phyloP scores from a whole-genome alignment of 139 green algal genomes.

The Nannochloris sp. region DNA sequence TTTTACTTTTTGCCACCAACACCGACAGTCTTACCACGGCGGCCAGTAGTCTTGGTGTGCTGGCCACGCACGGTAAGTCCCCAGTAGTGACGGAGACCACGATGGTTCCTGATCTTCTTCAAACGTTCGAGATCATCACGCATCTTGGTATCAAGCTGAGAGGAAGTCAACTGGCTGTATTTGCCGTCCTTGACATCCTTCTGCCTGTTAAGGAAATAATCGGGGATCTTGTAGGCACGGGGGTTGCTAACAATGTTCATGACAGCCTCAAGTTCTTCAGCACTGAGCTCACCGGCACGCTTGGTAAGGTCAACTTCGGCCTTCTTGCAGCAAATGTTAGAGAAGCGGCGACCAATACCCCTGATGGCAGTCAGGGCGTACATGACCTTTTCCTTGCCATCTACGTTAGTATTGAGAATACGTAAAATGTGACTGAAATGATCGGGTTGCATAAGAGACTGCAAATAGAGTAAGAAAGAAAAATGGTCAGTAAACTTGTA shows the following conservation, averaged over 20 bases:
- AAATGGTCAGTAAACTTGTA: no score
- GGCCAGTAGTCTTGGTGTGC: constrained; percentile 99
- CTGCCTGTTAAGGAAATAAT: constrained; percentile 99
- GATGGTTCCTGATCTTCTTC: constrained; percentile 99
- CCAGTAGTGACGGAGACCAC: constrained; percentile 98
- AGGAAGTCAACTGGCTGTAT: constrained; percentile 80
- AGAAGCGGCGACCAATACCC: constrained; percentile 93
- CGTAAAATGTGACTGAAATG: constrained; percentile 99
- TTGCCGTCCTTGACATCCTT: constrained; percentile 93
- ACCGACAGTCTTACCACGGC: constrained; percentile 82
- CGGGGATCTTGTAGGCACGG: constrained; percentile 96
- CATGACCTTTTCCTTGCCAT: constrained; percentile 96
- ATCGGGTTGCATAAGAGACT: constrained; percentile 60
- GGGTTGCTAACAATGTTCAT: constrained; percentile 98
- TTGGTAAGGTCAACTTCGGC: constrained; percentile 94
- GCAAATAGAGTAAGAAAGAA: constrained; percentile 9
- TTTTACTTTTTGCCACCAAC: constrained; percentile 24
- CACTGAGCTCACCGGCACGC: constrained; percentile 86
- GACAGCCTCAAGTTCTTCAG: constrained; percentile 93
- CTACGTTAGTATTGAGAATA: constrained; percentile 99
- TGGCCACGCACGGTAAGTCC: constrained; percentile 94
- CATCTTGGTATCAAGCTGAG: constrained; percentile 81
- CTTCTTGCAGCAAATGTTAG: constrained; percentile 98
- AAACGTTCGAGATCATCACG: constrained; percentile 97
- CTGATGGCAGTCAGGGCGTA: constrained; percentile 95